Evolutionary conservation across 176 grass and related monocot genomes (phyloP), one percentile per base, ranked within the genome.

Genomic region (Aegilops longissima): DNA sequence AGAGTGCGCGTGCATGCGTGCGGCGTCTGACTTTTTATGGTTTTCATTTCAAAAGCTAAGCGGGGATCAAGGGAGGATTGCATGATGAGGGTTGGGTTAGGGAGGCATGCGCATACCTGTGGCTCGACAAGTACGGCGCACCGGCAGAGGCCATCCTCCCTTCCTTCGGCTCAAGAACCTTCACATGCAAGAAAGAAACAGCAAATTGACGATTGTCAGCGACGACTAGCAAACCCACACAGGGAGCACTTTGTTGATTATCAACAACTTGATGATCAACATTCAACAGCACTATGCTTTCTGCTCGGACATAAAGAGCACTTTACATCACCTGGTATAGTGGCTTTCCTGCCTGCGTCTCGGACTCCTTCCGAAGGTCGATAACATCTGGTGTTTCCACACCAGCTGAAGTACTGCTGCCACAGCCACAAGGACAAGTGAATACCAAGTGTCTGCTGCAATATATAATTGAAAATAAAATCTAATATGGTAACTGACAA

Each of bases 321-420:
- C 17, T 86, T 84, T 0, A 58, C 54, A 58, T 58, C 54, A 98
- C 95, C 91, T 98, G 90, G 84, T 95, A 95, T n/a, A 88, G 12
- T 54, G 81, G 87, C 73, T 59, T 94, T 61, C 92, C 90, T 2
- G 77, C 82, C 66, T 90, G 91, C 85, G 67, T 98, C 27, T 98
- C 95, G 6, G 87, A 77, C 62, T 98, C 95, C 80, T 98, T 95
- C 85, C 89, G 65, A 34, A 97, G 91, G 59, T 95, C 95, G 8
- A 97, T 97, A 24, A 95, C 91, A 83, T 95, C 91, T 65, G 95
- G 95, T 38, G 93, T 97, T 86, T 97, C 95, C 33, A 95, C 89
- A 45, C 95, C 89, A 81, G 93, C 93, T 34, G 93, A 91, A 80
- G 95, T 97, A 29, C 95, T 95, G 52, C 77, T 84, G 5, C 4